phyloP scores from a whole-genome alignment of 371 early-diverging fungal genomes.

The Mortierella sp. region DNA sequence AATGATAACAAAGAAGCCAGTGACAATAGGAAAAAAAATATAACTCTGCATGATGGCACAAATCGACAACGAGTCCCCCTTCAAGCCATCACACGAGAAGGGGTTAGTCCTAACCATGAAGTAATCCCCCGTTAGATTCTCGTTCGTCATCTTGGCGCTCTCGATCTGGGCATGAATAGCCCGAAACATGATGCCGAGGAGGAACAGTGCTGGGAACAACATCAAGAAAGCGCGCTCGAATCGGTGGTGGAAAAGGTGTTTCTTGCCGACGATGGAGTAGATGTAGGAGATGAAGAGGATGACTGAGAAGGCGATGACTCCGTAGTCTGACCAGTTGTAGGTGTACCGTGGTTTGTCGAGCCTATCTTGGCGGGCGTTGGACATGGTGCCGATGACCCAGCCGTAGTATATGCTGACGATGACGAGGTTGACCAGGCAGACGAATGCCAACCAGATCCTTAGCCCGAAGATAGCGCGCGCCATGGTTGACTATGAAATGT shows the following conservation, averaged over 20 bases:
- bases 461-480: no score
- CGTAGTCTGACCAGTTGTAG: background rate
- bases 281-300: background rate
- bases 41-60: background rate
- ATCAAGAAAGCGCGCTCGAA: background rate
- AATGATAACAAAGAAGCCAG: background rate
- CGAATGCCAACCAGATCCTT: no score
- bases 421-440: no score
- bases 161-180: background rate
- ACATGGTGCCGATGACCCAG: no score
- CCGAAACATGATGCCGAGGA: background rate
- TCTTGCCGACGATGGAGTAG: background rate
- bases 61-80: background rate
- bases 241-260: background rate
- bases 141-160: no score
- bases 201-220: background rate
- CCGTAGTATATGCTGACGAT: no score
- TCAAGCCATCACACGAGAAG: background rate
- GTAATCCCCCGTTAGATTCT: no score
- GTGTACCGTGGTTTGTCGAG: no score
- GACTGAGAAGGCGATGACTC: background rate
- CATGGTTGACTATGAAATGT: no score
- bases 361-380: no score
- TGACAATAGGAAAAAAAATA: background rate
- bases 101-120: background rate